These are phyloP conservation scores for Cercospora sp. DNA, from an alignment of 2,329 filamentous ascomycete species.

Conservation along the genomic window DNA sequence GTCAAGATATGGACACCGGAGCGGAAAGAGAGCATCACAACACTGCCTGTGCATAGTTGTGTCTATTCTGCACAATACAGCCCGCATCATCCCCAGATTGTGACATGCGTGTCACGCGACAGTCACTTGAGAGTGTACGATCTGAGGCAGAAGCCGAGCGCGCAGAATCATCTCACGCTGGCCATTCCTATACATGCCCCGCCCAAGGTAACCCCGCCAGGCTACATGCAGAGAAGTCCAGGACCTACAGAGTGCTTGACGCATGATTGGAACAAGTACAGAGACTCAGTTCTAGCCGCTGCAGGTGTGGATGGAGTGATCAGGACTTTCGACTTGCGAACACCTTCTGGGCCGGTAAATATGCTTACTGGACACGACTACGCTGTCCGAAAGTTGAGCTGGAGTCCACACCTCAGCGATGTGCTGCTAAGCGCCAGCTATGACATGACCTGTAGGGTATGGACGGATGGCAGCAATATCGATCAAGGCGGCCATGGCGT, in stretches of 20 bases:
- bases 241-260: slow-evolving; percentile 83
- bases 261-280: slow-evolving; percentile 99
- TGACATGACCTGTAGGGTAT: slow-evolving; percentile 95
- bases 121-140: slow-evolving; percentile 89
- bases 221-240: slow-evolving; percentile 42
- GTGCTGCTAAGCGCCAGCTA: slow-evolving; percentile 87
- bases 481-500: slow-evolving; percentile 42
- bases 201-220: slow-evolving; percentile 53
- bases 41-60: slow-evolving; percentile 86
- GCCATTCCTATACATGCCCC: slow-evolving; percentile 80
- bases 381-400: slow-evolving; percentile 79
- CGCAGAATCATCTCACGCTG: slow-evolving; percentile 81
- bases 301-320: slow-evolving; percentile 86
- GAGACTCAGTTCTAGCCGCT: slow-evolving; percentile 77
- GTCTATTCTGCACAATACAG: slow-evolving; percentile 92
- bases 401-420: slow-evolving; percentile 92
- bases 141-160: slow-evolving; percentile 78
- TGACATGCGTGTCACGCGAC: slow-evolving; percentile 87
- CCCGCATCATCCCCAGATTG: slow-evolving; percentile 78
- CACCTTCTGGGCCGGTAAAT: slow-evolving; percentile 70
- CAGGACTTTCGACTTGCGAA: slow-evolving; percentile 86
- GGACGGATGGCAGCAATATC: slow-evolving; percentile 74
- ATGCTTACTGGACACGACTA: slow-evolving; percentile 86
- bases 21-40: slow-evolving; percentile 64
- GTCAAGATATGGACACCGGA: slow-evolving; percentile 94